Conservation (phyloP, 2,329 filamentous ascomycete genomes). For the Knufia petricola region DNA sequence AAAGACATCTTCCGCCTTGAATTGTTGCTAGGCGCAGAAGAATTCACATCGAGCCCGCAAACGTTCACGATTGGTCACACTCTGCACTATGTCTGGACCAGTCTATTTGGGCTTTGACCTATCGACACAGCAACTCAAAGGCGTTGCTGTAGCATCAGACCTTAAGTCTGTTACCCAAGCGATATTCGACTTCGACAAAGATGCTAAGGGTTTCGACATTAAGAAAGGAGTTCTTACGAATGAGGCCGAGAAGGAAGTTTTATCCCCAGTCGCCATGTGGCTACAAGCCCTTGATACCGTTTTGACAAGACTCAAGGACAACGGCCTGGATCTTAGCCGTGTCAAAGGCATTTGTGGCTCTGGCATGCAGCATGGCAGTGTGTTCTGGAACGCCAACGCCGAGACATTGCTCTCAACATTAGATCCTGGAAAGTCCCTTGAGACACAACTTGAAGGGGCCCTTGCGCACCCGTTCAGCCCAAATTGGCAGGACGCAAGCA, state of each 20-base stretch:
- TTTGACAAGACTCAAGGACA: constrained; percentile 58
- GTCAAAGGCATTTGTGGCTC: constrained; percentile 81
- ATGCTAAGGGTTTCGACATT: constrained; percentile 68
- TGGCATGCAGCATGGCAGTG: constrained; percentile 94
- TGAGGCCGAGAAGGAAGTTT: constrained; percentile 75
- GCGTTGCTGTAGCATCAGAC: constrained; percentile 73
- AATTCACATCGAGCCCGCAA: not conserved
- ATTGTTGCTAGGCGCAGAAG: too few species aligned
- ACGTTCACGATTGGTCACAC: not conserved
- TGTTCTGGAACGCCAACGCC: constrained; percentile 75
- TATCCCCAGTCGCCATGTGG: constrained; percentile 88
- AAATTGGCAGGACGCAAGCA: constrained; percentile 97
- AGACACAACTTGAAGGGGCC: constrained; percentile 61
- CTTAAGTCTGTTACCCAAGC: constrained; percentile 73
- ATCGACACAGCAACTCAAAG: constrained; percentile 94
- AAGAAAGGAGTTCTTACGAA: constrained; percentile 82
- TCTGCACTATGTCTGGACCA: constrained; percentile 40
- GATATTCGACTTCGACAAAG: constrained; percentile 90
- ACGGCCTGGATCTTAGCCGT: constrained; percentile 60
- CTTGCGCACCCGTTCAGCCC: constrained; percentile 82
- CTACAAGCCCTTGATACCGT: constrained; percentile 86
- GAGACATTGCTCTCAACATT: constrained; percentile 54
- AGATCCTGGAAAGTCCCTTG: constrained; percentile 50
- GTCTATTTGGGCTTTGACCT: constrained; percentile 91
- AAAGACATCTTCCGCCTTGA: not conserved